Evolutionary conservation across 1,284 basidiomycete genomes (phyloP).

Genomic region (Boletus mariae): DNA sequence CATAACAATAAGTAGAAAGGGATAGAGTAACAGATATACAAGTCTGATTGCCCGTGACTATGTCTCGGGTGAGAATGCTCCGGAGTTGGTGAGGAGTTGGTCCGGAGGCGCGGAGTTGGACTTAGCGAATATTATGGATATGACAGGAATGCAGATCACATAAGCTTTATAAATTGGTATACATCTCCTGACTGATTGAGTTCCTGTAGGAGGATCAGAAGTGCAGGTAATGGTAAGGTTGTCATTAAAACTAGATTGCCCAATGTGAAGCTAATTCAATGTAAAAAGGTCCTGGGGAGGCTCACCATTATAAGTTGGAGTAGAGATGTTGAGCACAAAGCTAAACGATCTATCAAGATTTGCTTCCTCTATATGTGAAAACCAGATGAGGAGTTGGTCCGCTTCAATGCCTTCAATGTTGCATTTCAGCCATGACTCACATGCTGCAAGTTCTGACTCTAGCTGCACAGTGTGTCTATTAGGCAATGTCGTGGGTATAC

Average conservation of each 20-base stretch:
- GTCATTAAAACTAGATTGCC: slow-evolving; percentile 56
- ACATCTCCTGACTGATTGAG: slow-evolving; percentile 63
- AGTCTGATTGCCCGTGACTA: too few relatives aligned
- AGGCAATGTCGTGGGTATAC: too few relatives aligned
- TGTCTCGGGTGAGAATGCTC: too few relatives aligned
- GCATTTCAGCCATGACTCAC: slow-evolving; percentile 61
- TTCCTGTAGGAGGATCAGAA: slow-evolving; percentile 60
- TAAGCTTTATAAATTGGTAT: slow-evolving; percentile 57
- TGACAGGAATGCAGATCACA: slow-evolving; percentile 42
- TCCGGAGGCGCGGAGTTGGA: too few relatives aligned
- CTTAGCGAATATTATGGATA: too few relatives aligned
- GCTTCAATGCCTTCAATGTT: slow-evolving; percentile 71
- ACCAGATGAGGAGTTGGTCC: slow-evolving; percentile 71
- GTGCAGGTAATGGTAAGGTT: slow-evolving; percentile 57
- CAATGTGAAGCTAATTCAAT: not conserved
- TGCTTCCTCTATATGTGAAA: slow-evolving; percentile 60
- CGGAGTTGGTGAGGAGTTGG: too few relatives aligned
- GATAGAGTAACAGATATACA: too few relatives aligned
- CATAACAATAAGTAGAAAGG: too few relatives aligned
- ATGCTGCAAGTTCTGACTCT: slow-evolving; percentile 52
- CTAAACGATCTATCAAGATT: slow-evolving; percentile 65
- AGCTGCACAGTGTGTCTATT: slow-evolving; percentile 54
- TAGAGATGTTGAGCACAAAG: slow-evolving; percentile 72
- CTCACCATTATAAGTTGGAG: slow-evolving; percentile 62
- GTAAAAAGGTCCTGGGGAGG: not conserved